Evolutionary conservation across 2,329 filamentous ascomycete species (phyloP).

Genomic region (Chaetomium sp.): DNA sequence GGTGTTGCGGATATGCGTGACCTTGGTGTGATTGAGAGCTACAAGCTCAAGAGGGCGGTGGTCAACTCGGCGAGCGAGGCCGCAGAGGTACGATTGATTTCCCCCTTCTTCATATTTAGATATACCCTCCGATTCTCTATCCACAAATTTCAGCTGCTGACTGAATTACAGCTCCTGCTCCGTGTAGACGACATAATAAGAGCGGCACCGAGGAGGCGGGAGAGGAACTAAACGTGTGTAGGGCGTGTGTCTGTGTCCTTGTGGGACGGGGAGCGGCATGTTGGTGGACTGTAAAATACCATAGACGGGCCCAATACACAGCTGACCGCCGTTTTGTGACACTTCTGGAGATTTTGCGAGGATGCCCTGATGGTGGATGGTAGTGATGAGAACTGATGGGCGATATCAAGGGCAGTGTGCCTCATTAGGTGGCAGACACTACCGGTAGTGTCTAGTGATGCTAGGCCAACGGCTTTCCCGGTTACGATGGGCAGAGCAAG

Average conservation of each 20-base stretch:
- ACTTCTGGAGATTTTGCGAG: no score
- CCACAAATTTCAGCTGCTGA: slow-evolving; percentile 19
- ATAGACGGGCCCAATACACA: slow-evolving; percentile 15
- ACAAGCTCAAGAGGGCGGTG: slow-evolving; percentile 98
- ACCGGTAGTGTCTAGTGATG: no score
- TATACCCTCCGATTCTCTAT: not conserved
- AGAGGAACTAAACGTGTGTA: slow-evolving; percentile 40
- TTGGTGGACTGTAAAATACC: slow-evolving; percentile 17
- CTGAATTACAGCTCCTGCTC: slow-evolving; percentile 62
- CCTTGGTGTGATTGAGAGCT: slow-evolving; percentile 90
- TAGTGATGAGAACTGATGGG: no score
- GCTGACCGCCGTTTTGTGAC: not conserved
- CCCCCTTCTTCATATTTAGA: not conserved
- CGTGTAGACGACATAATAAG: slow-evolving; percentile 98
- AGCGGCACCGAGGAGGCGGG: slow-evolving; percentile 75
- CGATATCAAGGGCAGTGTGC: no score
- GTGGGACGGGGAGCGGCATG: not conserved
- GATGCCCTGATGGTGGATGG: no score
- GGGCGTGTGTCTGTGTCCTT: not conserved
- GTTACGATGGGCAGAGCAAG: no score
- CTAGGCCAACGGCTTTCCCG: no score
- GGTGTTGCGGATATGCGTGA: slow-evolving; percentile 95
- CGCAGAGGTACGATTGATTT: slow-evolving; percentile 65
- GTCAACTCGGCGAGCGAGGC: slow-evolving; percentile 95
- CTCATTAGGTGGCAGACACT: no score